phyloP scores from a whole-genome alignment of 345 rosid species.

The Eucalyptus victrix region DNA sequence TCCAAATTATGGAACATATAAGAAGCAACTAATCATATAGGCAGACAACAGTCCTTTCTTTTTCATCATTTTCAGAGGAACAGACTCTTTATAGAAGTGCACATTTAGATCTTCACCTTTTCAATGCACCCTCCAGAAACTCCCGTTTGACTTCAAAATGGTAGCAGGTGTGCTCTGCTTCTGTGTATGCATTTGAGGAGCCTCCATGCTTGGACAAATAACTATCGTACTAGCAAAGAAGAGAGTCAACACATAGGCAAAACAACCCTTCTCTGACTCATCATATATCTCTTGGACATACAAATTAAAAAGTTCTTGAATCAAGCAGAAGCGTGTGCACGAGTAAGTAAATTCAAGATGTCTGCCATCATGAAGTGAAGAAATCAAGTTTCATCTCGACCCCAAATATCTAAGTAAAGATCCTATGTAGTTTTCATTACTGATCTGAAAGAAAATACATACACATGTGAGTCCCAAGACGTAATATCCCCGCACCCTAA shows the following conservation, averaged over 20 bases:
- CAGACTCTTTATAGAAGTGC: background rate
- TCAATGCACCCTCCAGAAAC: constrained; percentile 75
- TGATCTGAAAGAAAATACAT: background rate
- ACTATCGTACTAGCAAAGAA: constrained; percentile 87
- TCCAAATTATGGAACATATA: background rate
- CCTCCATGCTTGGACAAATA: constrained; percentile 99
- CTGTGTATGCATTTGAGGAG: constrained; percentile 94
- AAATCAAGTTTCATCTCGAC: background rate
- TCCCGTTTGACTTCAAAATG: constrained; percentile 94
- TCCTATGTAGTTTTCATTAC: background rate
- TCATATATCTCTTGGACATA: background rate
- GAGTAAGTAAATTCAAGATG: background rate
- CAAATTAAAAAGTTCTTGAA: background rate
- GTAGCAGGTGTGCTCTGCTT: constrained; percentile 90
- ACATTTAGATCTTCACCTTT: constrained; percentile 40
- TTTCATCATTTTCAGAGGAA: background rate
- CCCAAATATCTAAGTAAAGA: background rate
- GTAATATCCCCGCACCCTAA: background rate
- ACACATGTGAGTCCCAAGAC: background rate
- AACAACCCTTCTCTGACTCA: background rate
- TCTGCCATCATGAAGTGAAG: background rate
- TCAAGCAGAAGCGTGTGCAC: background rate
- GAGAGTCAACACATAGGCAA: constrained; percentile 26
- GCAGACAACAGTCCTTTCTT: background rate
- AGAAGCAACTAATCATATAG: background rate